phyloP scores from a whole-genome alignment of 192 early-diverging fungal genomes.

The Coemansia sp. region DNA sequence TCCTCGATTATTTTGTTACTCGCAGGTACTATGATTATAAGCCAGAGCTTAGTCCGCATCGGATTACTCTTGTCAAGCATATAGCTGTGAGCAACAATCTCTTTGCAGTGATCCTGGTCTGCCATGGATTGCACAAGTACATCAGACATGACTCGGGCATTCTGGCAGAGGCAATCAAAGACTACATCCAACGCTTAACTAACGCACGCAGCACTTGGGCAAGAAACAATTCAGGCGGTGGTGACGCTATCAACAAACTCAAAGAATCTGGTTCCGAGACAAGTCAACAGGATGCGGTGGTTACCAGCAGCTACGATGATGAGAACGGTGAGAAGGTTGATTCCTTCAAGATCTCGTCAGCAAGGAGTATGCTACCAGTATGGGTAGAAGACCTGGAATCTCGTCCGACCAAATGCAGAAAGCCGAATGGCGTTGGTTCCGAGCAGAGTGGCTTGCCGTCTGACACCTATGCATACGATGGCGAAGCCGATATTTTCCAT shows the following conservation, averaged over 20 bases:
- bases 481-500: constrained; percentile 28
- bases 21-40: constrained; percentile 72
- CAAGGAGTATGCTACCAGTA: not conserved
- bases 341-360: not conserved
- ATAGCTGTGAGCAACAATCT: constrained; percentile 86
- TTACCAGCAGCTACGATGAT: not conserved
- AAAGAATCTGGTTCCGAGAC: no score
- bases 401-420: not conserved
- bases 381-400: not conserved
- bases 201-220: constrained; percentile 29
- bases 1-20: constrained; percentile 80
- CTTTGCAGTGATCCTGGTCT: constrained; percentile 69
- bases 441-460: not conserved
- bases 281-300: not conserved
- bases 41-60: constrained; percentile 68
- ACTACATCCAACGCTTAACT: constrained; percentile 58
- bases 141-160: constrained; percentile 65
- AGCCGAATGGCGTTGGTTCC: not conserved
- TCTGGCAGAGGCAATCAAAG: constrained; percentile 60
- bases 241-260: not conserved
- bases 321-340: not conserved
- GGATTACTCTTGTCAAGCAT: constrained; percentile 82
- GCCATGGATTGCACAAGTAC: constrained; percentile 64
- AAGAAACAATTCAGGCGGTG: not conserved
- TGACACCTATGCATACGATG: not conserved